These are phyloP conservation scores for Elaeis guineensis DNA, from an alignment of 176 grass and related monocot genomes.

Conservation along the genomic window DNA sequence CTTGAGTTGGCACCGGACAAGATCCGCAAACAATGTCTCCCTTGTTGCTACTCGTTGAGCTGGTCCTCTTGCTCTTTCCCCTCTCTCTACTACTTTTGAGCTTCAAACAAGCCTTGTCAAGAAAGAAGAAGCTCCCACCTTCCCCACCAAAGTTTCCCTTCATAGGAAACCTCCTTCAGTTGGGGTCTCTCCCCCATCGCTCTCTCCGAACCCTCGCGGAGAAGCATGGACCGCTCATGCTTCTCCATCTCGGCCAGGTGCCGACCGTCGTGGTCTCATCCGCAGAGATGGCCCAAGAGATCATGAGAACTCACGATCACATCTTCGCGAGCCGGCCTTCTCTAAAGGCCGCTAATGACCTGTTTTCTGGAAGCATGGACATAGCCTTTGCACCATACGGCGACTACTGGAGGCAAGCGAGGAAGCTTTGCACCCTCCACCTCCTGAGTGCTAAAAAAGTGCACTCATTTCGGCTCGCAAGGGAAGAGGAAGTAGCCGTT, in stretches of 20 bases:
- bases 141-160: not conserved
- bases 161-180: constrained; percentile 19
- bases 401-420: not conserved
- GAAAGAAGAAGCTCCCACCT: not conserved
- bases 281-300: not conserved
- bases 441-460: constrained; percentile 5
- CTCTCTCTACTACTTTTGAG: no score
- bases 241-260: constrained; percentile 6
- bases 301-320: constrained; percentile 18
- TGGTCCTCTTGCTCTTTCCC: no score
- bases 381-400: constrained; percentile 11
- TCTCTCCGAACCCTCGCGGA: not conserved
- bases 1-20: no score
- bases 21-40: no score
- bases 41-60: no score
- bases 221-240: constrained; percentile 1
- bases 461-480: not conserved
- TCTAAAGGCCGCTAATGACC: not conserved
- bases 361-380: constrained; percentile 7
- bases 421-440: not conserved
- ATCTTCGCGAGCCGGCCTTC: not conserved
- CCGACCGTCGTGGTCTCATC: constrained; percentile 17
- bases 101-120: no score
- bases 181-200: constrained; percentile 5
- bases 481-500: constrained; percentile 10